phyloP scores from a whole-genome alignment of 179 eudicot genomes.

The Drosera spatulata region DNA sequence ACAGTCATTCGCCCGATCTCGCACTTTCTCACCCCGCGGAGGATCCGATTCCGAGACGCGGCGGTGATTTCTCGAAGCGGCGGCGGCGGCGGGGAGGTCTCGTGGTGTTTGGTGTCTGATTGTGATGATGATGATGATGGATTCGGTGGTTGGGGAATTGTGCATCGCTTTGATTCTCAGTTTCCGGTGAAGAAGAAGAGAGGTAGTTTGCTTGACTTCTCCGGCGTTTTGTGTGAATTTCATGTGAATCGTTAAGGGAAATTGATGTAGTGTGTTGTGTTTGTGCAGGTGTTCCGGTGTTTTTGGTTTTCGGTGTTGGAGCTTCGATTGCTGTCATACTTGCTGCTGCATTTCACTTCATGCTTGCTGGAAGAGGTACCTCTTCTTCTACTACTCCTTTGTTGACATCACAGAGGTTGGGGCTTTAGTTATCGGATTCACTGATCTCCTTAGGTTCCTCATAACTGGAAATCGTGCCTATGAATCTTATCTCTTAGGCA shows the following conservation, averaged over 20 bases:
- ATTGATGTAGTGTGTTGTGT: background rate
- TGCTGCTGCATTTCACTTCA: slow-evolving; percentile 33
- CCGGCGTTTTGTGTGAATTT: background rate
- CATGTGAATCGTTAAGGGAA: background rate
- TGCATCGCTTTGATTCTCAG: slow-evolving; percentile 10
- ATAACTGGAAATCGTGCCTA: no score
- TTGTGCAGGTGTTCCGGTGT: slow-evolving; percentile 36
- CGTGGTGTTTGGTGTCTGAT: slow-evolving; percentile 30
- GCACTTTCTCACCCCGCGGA: slow-evolving; percentile 10
- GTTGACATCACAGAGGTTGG: background rate
- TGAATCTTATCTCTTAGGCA: no score
- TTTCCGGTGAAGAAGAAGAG: slow-evolving; percentile 14
- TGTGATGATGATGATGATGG: slow-evolving; percentile 31
- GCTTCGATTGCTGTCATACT: slow-evolving; percentile 40
- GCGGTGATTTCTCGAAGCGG: slow-evolving; percentile 22
- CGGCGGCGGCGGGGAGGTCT: slow-evolving; percentile 15
- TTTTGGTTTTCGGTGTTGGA: slow-evolving; percentile 50
- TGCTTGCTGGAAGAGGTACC: slow-evolving; percentile 40
- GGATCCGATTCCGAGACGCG: slow-evolving; percentile 14
- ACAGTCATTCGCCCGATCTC: slow-evolving; percentile 9
- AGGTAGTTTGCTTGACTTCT: slow-evolving; percentile 22
- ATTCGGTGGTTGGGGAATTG: slow-evolving; percentile 61
- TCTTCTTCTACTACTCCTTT: background rate
- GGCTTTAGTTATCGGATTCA: background rate
- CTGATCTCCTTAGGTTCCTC: background rate